Conservation (phyloP, 2,329 filamentous ascomycete genomes). For the Emergomyces pasteurianus region DNA sequence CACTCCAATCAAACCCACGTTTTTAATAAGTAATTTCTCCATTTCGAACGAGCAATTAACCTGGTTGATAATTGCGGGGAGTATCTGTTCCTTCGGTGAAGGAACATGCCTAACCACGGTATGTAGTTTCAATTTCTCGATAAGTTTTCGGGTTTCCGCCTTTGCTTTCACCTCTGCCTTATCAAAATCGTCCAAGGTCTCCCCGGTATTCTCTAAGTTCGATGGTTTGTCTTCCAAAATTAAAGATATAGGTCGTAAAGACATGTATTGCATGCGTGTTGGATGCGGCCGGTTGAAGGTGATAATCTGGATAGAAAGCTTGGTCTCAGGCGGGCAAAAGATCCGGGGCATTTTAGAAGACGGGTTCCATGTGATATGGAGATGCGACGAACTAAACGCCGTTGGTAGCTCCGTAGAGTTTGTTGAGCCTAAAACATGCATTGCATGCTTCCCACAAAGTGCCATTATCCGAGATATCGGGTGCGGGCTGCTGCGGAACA, state of each 20-base stretch:
- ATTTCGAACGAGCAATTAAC: slow-evolving; percentile 95
- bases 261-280: slow-evolving; percentile 90
- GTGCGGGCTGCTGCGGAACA: slow-evolving; percentile 73
- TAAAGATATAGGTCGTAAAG: slow-evolving; percentile 74
- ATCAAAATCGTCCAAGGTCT: slow-evolving; percentile 47
- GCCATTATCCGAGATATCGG: slow-evolving; percentile 69
- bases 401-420: slow-evolving; percentile 47
- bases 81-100: slow-evolving; percentile 69
- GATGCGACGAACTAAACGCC: slow-evolving; percentile 55
- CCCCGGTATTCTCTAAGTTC: slow-evolving; percentile 20
- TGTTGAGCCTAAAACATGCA: slow-evolving; percentile 75
- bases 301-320: slow-evolving; percentile 71
- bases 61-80: slow-evolving; percentile 76
- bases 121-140: slow-evolving; percentile 80
- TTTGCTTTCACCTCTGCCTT: slow-evolving; percentile 60
- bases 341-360: slow-evolving; percentile 54
- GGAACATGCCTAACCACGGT: slow-evolving; percentile 65
- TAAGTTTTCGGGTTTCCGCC: slow-evolving; percentile 52
- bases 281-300: slow-evolving; percentile 80
- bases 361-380: slow-evolving; percentile 47
- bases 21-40: slow-evolving; percentile 73
- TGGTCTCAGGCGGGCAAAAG: slow-evolving; percentile 51
- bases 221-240: slow-evolving; percentile 62
- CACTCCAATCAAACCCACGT: slow-evolving; percentile 71
- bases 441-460: slow-evolving; percentile 66